These are phyloP conservation scores for Phylloporus sp. DNA, from an alignment of 1,284 basidiomycete species.

Conservation along the genomic window DNA sequence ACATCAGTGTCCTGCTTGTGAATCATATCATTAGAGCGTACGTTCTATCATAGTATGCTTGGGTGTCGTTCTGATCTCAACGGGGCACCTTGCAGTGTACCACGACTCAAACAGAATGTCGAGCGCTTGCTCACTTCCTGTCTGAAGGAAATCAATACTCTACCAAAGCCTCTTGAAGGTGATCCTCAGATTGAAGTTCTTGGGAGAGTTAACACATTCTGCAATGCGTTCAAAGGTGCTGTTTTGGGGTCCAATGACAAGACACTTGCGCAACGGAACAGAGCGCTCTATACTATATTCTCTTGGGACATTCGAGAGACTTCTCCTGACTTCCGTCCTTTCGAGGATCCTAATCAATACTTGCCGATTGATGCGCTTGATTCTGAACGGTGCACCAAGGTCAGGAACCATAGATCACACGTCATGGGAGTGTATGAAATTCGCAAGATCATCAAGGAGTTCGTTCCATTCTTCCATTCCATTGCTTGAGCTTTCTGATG, in stretches of 20 bases:
- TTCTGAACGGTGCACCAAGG: not conserved
- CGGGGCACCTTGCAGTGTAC: conserved; percentile 43
- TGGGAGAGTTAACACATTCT: conserved; percentile 50
- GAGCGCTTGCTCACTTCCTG: conserved; percentile 43
- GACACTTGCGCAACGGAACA: conserved; percentile 41
- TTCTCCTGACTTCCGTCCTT: conserved; percentile 46
- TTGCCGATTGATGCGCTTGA: conserved; percentile 17
- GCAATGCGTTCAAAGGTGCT: conserved; percentile 38
- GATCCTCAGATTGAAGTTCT: conserved; percentile 53
- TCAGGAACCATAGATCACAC: conserved; percentile 3
- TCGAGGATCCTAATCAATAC: conserved; percentile 14
- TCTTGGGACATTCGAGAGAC: conserved; percentile 42
- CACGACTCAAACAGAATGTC: conserved; percentile 41
- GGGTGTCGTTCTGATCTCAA: conserved; percentile 11
- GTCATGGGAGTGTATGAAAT: conserved; percentile 37
- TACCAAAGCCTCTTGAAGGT: conserved; percentile 46
- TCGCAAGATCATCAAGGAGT: conserved; percentile 38
- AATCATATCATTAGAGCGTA: conserved; percentile 55
- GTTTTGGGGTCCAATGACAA: conserved; percentile 43
- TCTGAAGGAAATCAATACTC: conserved; percentile 38
- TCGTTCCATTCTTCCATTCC: not conserved
- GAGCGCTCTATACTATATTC: conserved; percentile 38
- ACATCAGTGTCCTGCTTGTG: conserved; percentile 56
- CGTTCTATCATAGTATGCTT: conserved; percentile 23
- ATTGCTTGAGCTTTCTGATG: not conserved